Percentiles rank a stretch among this genome's conserved stretches.
phyloP scores from a whole-genome alignment of 495 filamentous ascomycete species.

The Astrothelium subdiscretum region DNA sequence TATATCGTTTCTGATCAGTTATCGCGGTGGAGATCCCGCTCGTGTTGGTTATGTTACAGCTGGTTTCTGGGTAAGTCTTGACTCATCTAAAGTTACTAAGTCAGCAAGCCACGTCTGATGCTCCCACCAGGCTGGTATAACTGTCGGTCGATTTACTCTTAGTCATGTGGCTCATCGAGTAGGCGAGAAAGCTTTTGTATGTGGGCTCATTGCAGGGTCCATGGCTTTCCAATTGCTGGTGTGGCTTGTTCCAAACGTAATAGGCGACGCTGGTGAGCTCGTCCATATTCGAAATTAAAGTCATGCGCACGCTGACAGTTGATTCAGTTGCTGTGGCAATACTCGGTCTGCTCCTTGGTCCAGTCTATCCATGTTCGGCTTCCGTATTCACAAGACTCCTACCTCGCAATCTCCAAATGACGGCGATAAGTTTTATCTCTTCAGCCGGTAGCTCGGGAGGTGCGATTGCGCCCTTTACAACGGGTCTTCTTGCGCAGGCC shows the following conservation, averaged over 20 bases:
- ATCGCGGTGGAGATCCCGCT: conserved; percentile 52
- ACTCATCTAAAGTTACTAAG: background rate
- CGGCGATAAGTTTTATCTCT: conserved; percentile 55
- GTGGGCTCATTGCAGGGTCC: conserved; percentile 45
- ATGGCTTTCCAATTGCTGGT: conserved; percentile 57
- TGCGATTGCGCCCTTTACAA: conserved; percentile 63
- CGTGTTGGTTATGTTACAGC: conserved; percentile 69
- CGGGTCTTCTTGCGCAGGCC: conserved; percentile 55
- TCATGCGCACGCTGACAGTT: background rate
- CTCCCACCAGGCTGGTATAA: conserved; percentile 43
- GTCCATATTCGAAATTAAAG: background rate
- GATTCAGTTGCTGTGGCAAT: conserved; percentile 47
- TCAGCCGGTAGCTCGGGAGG: conserved; percentile 66
- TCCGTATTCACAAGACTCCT: conserved; percentile 54
- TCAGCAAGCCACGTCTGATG: background rate
- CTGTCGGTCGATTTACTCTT: conserved; percentile 57
- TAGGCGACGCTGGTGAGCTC: conserved; percentile 47
- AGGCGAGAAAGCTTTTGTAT: conserved; percentile 58
- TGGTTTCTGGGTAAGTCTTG: conserved; percentile 56
- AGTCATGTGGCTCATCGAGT: conserved; percentile 49
- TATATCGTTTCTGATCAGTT: conserved; percentile 62
- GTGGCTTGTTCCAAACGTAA: conserved; percentile 61
- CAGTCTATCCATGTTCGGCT: conserved; percentile 62
- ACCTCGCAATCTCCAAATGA: conserved; percentile 50
- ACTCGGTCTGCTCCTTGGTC: conserved; percentile 68